Base-by-base conservation (phyloP, 306 rosid species). In the Malus sieversii region DNA sequence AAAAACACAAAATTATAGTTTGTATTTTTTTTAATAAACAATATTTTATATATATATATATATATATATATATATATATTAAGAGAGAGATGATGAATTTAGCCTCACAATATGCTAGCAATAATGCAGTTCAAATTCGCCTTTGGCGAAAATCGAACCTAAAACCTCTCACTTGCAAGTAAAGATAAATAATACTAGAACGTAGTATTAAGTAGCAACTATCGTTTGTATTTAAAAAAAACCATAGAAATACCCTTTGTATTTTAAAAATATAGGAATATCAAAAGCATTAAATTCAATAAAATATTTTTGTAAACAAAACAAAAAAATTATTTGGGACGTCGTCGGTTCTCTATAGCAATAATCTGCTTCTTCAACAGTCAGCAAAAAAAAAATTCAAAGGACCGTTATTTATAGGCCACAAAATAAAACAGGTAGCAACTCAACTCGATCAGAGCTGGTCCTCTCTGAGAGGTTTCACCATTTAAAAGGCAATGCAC, bases 61-160 rank as follows among this genome's bases (percentile, higher is more conserved):
- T 29, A 3, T 29, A 29, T 29, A 2, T 29, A 2, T 29, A 32
- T 35, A 35, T 35, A 35, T 35, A 35, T 35, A 38, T 7, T 35
- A 35, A 35, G 40, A 35, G 40, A 35, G 40, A 35, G 8, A 6
- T 6, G 9, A 1, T 35, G 2, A 6, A 35, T 35, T 35, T 35
- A 35, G 0, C 0, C 10, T 38, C 2, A 38, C 0, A 6, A 7
- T 38, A 38, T 7, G 10, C 0, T 0, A 38, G 42, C 0, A 38
- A 38, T 38, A 38, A 38, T 38, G 10, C 42, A 7, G 10, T 38
- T 38, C 42, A 38, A 38, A 7, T 7, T 38, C 9, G 2, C 0
- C 2, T 7, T 38, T 38, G 0, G 2, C 0, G 0, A 1, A 0
- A 38, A 38, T 38, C 9, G 0, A 38, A 38, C 9, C 0, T 38